These are phyloP conservation scores for Neopestalotiopsis sp. DNA, from an alignment of 2,329 filamentous ascomycete genomes.

Conservation along the genomic window DNA sequence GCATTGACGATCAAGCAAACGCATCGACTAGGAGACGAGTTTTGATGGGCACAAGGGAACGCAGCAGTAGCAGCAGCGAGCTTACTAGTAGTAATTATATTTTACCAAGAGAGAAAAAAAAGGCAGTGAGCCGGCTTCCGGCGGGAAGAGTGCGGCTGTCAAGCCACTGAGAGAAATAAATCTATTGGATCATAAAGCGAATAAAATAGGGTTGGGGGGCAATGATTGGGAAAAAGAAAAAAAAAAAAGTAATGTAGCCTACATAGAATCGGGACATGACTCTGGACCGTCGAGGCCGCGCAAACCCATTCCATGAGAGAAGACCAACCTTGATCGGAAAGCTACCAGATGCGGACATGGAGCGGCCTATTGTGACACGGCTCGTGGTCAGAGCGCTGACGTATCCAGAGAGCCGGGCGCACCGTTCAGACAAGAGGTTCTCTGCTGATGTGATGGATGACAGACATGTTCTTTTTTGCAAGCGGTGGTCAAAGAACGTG, in stretches of 20 bases:
- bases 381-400: constrained; percentile 18
- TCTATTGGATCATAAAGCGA: constrained; percentile 15
- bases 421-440: background rate
- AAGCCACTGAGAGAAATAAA: constrained; percentile 5
- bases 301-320: constrained; percentile 13
- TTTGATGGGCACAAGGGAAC: constrained; percentile 2
- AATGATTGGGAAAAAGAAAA: constrained; percentile 5
- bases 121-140: constrained; percentile 8
- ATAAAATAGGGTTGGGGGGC: constrained; percentile 13
- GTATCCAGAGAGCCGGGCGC: constrained; percentile 9
- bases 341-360: constrained; percentile 19
- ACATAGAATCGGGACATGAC: constrained; percentile 1
- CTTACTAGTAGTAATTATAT: background rate
- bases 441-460: constrained; percentile 6
- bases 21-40: constrained; percentile 5
- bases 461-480: background rate
- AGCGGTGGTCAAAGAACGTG: constrained; percentile 14
- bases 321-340: constrained; percentile 16
- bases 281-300: constrained; percentile 14
- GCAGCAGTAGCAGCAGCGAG: background rate
- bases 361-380: constrained; percentile 19
- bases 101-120: background rate
- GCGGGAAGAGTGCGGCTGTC: constrained; percentile 15
- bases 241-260: constrained; percentile 7
- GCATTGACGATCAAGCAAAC: constrained; percentile 18